These are phyloP conservation scores for Pulveroboletus frians DNA, from an alignment of 768 basidiomycete species.

Conservation along the genomic window DNA sequence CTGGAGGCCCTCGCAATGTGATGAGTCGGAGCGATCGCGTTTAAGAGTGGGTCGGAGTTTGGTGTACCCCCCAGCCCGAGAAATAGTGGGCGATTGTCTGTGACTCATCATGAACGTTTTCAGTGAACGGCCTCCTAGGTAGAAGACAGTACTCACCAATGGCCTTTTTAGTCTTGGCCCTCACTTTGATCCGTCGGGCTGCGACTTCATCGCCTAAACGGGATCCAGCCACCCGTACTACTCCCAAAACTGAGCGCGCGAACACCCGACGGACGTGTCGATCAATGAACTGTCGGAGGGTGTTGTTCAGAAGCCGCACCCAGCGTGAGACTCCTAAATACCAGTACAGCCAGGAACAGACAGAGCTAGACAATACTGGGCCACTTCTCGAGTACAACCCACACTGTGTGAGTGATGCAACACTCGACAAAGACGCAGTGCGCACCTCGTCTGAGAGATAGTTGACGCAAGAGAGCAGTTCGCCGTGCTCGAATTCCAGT, in stretches of 20 bases:
- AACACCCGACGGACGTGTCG: constrained; percentile 51
- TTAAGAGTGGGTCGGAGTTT: background rate
- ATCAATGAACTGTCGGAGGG: constrained; percentile 10
- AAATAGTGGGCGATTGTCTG: background rate
- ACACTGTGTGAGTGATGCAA: constrained; percentile 1
- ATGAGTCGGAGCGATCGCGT: background rate
- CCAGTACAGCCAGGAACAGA: no score
- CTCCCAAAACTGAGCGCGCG: constrained; percentile 53
- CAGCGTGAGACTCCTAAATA: no score
- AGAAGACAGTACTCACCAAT: constrained; percentile 4
- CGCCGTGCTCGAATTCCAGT: constrained; percentile 65
- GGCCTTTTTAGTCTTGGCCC: constrained; percentile 13
- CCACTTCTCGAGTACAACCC: constrained; percentile 86
- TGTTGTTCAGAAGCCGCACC: no score
- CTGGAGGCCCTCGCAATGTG: background rate
- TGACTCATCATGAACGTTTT: background rate
- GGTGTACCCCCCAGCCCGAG: background rate
- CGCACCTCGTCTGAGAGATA: constrained; percentile 76
- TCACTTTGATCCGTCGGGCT: constrained; percentile 18
- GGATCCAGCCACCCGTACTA: no score
- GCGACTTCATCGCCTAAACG: no score
- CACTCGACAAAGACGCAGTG: background rate
- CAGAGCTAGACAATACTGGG: no score
- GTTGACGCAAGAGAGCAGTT: constrained; percentile 63
- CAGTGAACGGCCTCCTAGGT: background rate